A percentile compares a stretch with the other conserved stretches of the same genome.
These are phyloP conservation scores for Penicillium malachiteum DNA, from an alignment of 495 filamentous ascomycete genomes.

Conservation along the genomic window DNA sequence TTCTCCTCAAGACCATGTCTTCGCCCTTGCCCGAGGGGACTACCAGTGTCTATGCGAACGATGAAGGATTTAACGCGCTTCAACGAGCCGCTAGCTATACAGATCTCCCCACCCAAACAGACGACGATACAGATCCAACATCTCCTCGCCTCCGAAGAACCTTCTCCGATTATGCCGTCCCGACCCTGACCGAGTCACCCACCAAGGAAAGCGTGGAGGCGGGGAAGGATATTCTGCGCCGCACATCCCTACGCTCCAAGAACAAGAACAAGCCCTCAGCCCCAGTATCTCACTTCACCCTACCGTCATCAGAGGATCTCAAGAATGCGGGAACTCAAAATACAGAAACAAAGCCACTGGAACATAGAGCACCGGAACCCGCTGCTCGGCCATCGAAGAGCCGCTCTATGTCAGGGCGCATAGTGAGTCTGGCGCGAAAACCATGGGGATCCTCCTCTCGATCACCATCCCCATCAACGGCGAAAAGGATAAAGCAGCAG, in stretches of 20 bases:
- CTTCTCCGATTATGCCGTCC: constrained; percentile 43
- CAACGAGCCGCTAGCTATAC: constrained; percentile 46
- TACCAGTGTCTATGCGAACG: constrained; percentile 20
- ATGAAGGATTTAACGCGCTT: constrained; percentile 28
- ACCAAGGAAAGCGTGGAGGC: constrained; percentile 47
- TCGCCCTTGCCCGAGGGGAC: constrained; percentile 25
- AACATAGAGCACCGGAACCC: constrained; percentile 40
- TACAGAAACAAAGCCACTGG: constrained; percentile 21
- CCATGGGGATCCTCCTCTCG: constrained; percentile 67
- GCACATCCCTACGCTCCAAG: constrained; percentile 43
- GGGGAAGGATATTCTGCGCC: constrained; percentile 47
- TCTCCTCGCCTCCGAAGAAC: constrained; percentile 40
- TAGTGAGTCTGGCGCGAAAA: constrained; percentile 64
- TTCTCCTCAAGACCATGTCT: constrained; percentile 33
- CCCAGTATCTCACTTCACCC: constrained; percentile 38
- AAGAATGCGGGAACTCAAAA: constrained; percentile 25
- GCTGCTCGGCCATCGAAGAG: constrained; percentile 44
- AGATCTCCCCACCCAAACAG: constrained; percentile 34
- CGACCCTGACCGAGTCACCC: constrained; percentile 33
- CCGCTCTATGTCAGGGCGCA: constrained; percentile 59
- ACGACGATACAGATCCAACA: constrained; percentile 14
- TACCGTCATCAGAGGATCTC: constrained; percentile 37
- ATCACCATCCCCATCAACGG: constrained; percentile 56
- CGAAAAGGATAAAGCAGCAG: constrained; percentile 35
- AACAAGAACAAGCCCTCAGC: constrained; percentile 34